These are phyloP conservation scores for Tricholoma furcatifolium DNA, from an alignment of 768 basidiomycete species.

Conservation along the genomic window DNA sequence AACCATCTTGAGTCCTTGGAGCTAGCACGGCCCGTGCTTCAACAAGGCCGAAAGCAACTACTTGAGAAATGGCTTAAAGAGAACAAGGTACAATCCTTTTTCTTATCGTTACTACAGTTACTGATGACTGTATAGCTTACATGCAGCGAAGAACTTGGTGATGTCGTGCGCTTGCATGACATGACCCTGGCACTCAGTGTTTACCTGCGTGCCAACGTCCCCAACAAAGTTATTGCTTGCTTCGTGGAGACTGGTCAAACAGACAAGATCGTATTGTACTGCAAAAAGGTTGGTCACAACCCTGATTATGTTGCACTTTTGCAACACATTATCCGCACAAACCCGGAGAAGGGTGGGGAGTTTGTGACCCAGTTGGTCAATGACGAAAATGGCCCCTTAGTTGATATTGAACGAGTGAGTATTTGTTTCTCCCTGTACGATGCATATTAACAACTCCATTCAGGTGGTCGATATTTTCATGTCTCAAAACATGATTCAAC, in stretches of 20 bases:
- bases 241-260: slow-evolving; percentile 99
- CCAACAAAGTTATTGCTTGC: slow-evolving; percentile 98
- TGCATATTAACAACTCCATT: slow-evolving; percentile 1
- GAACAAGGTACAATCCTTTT: slow-evolving; percentile 71
- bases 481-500: slow-evolving; percentile 99
- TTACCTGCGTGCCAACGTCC: slow-evolving; percentile 95
- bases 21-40: slow-evolving; percentile 91
- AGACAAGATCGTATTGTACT: slow-evolving; percentile 96
- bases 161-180: slow-evolving; percentile 91
- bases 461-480: slow-evolving; percentile 98
- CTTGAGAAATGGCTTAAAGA: slow-evolving; percentile 99
- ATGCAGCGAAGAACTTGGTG: slow-evolving; percentile 97
- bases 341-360: slow-evolving; percentile 97
- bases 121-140: slow-evolving; percentile 63
- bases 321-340: slow-evolving; percentile 95
- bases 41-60: slow-evolving; percentile 94
- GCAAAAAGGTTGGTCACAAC: slow-evolving; percentile 92
- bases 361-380: slow-evolving; percentile 95
- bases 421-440: background rate
- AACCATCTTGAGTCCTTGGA: slow-evolving; percentile 96
- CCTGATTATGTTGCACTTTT: slow-evolving; percentile 92
- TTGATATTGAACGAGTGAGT: slow-evolving; percentile 87
- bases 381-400: slow-evolving; percentile 88
- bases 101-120: background rate
- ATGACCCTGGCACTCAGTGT: slow-evolving; percentile 97